A percentile compares a stretch with the other conserved stretches of the same genome.
Conservation (phyloP, 1,284 basidiomycete genomes). For the Leccinum solheimii region DNA sequence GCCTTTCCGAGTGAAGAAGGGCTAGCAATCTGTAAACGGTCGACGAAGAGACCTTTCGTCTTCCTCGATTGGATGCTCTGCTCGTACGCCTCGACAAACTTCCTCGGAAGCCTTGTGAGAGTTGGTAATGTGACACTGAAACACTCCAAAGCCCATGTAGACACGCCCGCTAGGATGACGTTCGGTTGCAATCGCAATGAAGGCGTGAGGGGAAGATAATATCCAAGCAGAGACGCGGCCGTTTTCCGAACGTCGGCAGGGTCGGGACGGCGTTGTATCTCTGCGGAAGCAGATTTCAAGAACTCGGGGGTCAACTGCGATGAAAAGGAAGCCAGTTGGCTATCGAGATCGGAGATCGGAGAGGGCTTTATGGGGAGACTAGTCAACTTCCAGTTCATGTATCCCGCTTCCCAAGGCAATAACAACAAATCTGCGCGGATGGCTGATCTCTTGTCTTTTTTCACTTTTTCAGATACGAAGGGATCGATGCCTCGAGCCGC, state of each 20-base stretch:
- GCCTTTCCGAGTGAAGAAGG: constrained; percentile 24
- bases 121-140: constrained; percentile 24
- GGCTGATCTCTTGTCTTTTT: neutral
- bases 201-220: constrained; percentile 60
- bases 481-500: constrained; percentile 78
- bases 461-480: constrained; percentile 40
- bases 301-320: constrained; percentile 25
- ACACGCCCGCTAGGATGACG: constrained; percentile 61
- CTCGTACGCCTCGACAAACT: constrained; percentile 27
- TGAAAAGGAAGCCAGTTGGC: constrained; percentile 15
- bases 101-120: constrained; percentile 25
- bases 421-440: constrained; percentile 82
- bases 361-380: constrained; percentile 73
- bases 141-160: constrained; percentile 58
- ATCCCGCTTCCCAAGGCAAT: constrained; percentile 80
- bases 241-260: constrained; percentile 61
- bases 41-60: constrained; percentile 29
- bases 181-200: constrained; percentile 51
- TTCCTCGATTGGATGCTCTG: constrained; percentile 6
- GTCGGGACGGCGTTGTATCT: constrained; percentile 48
- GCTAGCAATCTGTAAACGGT: constrained; percentile 17
- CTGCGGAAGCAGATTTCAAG: constrained; percentile 35
- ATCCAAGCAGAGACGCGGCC: constrained; percentile 75
- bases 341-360: constrained; percentile 29
- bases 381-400: constrained; percentile 64